phyloP scores from a whole-genome alignment of 2,329 filamentous ascomycete genomes.

The Cladosporium oxysporum region DNA sequence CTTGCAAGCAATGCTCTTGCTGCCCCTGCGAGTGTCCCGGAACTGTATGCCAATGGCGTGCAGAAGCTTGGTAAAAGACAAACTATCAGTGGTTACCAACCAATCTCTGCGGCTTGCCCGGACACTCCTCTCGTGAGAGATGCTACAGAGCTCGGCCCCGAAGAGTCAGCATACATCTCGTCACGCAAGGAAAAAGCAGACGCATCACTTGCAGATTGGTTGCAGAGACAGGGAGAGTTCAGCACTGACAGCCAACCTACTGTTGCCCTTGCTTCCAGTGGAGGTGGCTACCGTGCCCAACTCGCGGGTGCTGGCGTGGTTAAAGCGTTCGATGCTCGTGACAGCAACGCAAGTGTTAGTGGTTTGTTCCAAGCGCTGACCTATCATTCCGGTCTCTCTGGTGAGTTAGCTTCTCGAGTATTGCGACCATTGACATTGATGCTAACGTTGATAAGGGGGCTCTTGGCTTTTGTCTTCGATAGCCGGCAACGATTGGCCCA shows the following conservation, averaged over 20 bases:
- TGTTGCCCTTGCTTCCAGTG: constrained; percentile 46
- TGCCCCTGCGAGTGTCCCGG: background rate
- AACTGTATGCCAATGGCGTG: constrained; percentile 13
- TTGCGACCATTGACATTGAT: background rate
- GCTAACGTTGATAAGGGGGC: constrained; percentile 41
- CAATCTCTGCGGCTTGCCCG: constrained; percentile 43
- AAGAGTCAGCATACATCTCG: constrained; percentile 43
- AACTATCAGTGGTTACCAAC: constrained; percentile 35
- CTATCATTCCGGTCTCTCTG: constrained; percentile 43
- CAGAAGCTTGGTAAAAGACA: constrained; percentile 6
- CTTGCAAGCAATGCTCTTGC: background rate
- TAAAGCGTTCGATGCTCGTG: constrained; percentile 47
- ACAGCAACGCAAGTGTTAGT: constrained; percentile 42
- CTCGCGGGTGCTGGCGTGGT: constrained; percentile 45
- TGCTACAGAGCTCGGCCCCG: constrained; percentile 37
- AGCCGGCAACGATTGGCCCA: constrained; percentile 50
- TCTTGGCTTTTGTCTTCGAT: constrained; percentile 50
- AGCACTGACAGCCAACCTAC: constrained; percentile 41
- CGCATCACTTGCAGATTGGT: constrained; percentile 42
- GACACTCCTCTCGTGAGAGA: constrained; percentile 42
- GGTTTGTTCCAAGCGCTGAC: constrained; percentile 50
- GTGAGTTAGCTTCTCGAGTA: background rate
- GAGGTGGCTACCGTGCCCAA: constrained; percentile 47
- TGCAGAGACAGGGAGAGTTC: constrained; percentile 42
- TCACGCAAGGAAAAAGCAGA: constrained; percentile 44